Percentiles rank a stretch among this genome's conserved stretches.
phyloP scores from a whole-genome alignment of 306 rosid species.

The peach (Prunus persica) region Prunus_persica_NCBIv2 NC_034011.1:24539501-24540000 shows the following conservation, averaged over 20 bases:
- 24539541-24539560: not conserved
- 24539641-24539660: not conserved
- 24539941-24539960: conserved; percentile 95
- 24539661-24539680: not conserved
- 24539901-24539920: conserved; percentile 99
- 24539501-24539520: not conserved
- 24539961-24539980: conserved; percentile 94
- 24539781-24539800: conserved; percentile 97
- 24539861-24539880: conserved; percentile 71
- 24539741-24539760: conserved; percentile 86
- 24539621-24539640: not conserved
- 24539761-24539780: conserved; percentile 96
- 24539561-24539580: not conserved
- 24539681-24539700: not conserved
- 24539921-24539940: conserved; percentile 94
- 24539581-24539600: not conserved
- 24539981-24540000: conserved; percentile 88
- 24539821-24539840: conserved; percentile 83
- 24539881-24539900: conserved; percentile 69
- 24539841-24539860: conserved; percentile 99
- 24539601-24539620: not conserved
- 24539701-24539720: not conserved
- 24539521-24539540: not conserved
- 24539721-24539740: conserved; percentile 20
- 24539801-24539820: conserved; percentile 91